Base-by-base conservation (phyloP, 2,329 filamentous ascomycete genomes). In the Periconia digitata region DNA sequence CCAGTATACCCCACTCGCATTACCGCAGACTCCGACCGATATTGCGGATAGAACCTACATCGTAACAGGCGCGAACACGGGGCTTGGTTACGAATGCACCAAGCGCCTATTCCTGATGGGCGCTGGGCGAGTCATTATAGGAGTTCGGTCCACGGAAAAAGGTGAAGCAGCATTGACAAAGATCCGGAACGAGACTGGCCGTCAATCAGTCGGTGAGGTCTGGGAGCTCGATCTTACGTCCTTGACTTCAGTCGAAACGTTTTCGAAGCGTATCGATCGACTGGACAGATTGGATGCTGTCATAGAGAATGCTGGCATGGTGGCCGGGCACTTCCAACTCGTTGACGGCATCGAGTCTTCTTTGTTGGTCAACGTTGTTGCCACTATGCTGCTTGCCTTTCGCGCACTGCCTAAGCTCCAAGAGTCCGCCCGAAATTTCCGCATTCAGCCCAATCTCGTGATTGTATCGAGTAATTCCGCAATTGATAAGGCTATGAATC, bases 321-420 rank as follows among this genome's bases (percentile, higher is more conserved):
- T 29, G 3, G 46, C 21, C n/a, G 7, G 18, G 8, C 32, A 39
- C 4, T 63, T 52, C 44, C 34, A 47, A 18, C 50, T 65, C 3
- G n/a, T 29, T 2, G 55, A 64, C 37, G 62, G 62, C 8, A 63
- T 64, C 43, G 69, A 72, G 43, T 44, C 51, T 42, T 76, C 70
- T 0, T 52, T 84, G 13, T 80, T 84, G 59, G 76, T 83, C 47
- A 84, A 84, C 58, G 72, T 77, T 3, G 64, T 85, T 6, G 79
- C 79, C 1, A 84, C 80, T 0, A 70, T 74, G 6, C 66, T 83
- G 3, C 63, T 85, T 6, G 75, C 74, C 0, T 44, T 83, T 3
- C 63, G 82, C 2, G 66, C 85, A 20, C 64, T 72, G 2, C 70
- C 70, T 5, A 54, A 54, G 6, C 51, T 70, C 16, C 54, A 55